phyloP scores from a whole-genome alignment of 768 basidiomycete genomes.

The Xerocomellus amylosporus region DNA sequence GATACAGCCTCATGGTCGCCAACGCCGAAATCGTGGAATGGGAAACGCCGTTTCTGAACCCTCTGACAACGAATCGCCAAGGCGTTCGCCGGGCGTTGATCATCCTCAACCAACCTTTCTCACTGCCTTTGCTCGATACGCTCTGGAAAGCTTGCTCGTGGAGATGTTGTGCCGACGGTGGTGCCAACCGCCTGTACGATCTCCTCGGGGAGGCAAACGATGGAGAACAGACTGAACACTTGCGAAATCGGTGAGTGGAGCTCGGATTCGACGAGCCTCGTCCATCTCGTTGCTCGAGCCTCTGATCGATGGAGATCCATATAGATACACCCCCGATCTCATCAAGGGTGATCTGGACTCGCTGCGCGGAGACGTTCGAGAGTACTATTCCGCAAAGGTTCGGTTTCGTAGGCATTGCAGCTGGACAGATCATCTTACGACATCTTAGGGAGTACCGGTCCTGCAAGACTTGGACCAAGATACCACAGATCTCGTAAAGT shows the following conservation, averaged over 20 bases:
- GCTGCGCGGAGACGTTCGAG: conserved; percentile 66
- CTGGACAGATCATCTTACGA: not conserved
- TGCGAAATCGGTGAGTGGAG: conserved; percentile 18
- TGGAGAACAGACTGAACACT: not conserved
- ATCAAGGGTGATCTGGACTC: conserved; percentile 97
- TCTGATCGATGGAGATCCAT: not conserved
- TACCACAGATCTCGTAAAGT: conserved; percentile 97
- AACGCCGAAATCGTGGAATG: conserved; percentile 16
- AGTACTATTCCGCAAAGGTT: conserved; percentile 64
- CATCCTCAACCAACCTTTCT: conserved; percentile 90
- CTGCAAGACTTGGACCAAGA: conserved; percentile 69
- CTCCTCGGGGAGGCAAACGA: conserved; percentile 20
- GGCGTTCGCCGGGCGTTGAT: conserved; percentile 54
- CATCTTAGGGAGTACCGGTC: conserved; percentile 60
- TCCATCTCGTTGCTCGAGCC: not conserved
- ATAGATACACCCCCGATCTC: conserved; percentile 74
- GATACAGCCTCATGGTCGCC: conserved; percentile 4
- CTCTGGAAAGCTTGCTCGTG: conserved; percentile 55
- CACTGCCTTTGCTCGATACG: conserved; percentile 52
- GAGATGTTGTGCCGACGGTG: conserved; percentile 82
- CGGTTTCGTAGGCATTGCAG: conserved; percentile 13
- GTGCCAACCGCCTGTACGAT: conserved; percentile 82
- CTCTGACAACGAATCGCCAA: conserved; percentile 2
- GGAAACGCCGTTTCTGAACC: conserved; percentile 26
- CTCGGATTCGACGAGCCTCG: not conserved